Percentiles rank a stretch among this genome's conserved stretches.
phyloP scores from a whole-genome alignment of 352 stramenopile genomes.

The Aphanomyces astaci region DNA sequence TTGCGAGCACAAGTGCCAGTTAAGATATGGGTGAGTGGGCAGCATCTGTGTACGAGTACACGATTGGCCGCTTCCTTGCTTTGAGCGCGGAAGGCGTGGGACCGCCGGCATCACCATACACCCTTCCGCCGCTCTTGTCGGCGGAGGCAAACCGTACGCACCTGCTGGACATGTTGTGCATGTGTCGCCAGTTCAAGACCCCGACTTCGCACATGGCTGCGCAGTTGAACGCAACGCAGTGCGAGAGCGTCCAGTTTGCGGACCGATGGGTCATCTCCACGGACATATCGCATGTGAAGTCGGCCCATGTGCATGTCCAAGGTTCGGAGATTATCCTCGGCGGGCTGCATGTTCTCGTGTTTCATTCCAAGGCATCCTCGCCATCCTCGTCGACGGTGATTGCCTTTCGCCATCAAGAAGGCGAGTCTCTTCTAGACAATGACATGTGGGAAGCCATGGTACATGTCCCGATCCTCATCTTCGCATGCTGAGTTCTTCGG shows the following conservation, averaged over 20 bases:
- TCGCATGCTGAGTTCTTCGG: no score
- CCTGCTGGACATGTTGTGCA: conserved; percentile 18
- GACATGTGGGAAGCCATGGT: conserved; percentile 24
- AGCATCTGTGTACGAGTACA: not conserved
- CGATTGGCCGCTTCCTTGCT: not conserved
- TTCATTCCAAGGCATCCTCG: not conserved
- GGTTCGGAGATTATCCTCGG: conserved; percentile 3
- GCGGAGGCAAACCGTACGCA: no score
- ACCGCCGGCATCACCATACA: no score
- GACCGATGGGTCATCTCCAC: conserved; percentile 5
- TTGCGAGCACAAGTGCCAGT: not conserved
- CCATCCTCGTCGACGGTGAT: conserved; percentile 2
- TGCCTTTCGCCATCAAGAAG: conserved; percentile 22
- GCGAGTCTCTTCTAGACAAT: not conserved
- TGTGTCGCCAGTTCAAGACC: conserved; percentile 14
- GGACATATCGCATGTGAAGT: conserved; percentile 13
- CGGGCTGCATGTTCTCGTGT: conserved; percentile 4
- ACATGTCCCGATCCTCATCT: no score
- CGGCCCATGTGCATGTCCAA: not conserved
- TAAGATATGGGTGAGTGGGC: not conserved
- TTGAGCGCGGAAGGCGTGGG: no score
- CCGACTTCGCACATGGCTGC: conserved; percentile 6
- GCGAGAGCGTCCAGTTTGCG: not conserved
- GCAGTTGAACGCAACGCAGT: conserved; percentile 7
- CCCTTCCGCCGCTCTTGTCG: no score